Conservation (phyloP, 257 asterid genomes). For the Solanum pinnatisectum region DNA sequence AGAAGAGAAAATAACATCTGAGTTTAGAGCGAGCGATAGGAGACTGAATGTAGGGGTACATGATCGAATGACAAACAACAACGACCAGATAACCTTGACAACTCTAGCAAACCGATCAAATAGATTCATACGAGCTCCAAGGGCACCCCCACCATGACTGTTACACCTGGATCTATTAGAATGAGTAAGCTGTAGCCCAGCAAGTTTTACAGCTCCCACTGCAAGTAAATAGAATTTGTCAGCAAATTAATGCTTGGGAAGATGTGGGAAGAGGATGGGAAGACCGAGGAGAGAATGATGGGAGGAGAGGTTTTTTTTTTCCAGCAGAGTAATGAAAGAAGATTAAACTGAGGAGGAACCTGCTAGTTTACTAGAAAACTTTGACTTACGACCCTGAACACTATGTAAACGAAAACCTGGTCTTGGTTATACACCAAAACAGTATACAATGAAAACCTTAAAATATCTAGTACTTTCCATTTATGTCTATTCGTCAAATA, state of each 20-base stretch:
- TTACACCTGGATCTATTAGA: conserved; percentile 33
- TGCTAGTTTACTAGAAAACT: background rate
- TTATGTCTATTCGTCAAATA: background rate
- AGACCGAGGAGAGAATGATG: background rate
- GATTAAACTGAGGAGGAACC: background rate
- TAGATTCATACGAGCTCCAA: conserved; percentile 75
- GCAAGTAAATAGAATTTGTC: conserved; percentile 9
- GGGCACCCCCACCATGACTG: conserved; percentile 59
- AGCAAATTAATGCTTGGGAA: background rate
- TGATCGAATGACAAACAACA: background rate
- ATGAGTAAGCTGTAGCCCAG: conserved; percentile 38
- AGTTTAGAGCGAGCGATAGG: conserved; percentile 8
- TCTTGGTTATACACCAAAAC: background rate
- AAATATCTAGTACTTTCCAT: background rate
- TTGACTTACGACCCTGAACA: background rate
- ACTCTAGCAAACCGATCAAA: conserved; percentile 96
- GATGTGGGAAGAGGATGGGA: background rate
- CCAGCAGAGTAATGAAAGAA: background rate
- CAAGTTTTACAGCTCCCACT: conserved; percentile 53
- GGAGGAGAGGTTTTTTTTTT: background rate
- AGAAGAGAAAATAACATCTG: background rate
- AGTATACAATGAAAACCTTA: background rate
- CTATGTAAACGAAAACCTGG: background rate
- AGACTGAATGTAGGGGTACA: conserved; percentile 1
- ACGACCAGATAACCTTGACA: conserved; percentile 54